Percentiles rank a stretch among this genome's conserved stretches.
Conservation (phyloP, 129 eudicot species). For the Flaveria sonorensis region DNA sequence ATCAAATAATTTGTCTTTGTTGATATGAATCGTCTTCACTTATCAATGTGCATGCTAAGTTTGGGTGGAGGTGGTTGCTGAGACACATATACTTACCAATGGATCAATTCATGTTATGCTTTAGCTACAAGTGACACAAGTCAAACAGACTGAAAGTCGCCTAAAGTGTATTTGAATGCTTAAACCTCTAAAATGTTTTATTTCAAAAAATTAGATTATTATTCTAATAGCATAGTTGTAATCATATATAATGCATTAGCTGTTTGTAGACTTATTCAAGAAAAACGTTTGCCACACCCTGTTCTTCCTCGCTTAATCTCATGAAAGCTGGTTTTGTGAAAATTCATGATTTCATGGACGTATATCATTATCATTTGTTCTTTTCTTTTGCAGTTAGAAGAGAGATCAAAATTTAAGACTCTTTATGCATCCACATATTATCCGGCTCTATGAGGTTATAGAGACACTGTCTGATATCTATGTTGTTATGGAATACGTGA, state of each 20-base stretch:
- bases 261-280: background rate
- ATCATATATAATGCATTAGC: background rate
- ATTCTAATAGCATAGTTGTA: background rate
- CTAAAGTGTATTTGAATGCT: background rate
- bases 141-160: background rate
- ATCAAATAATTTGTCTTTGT: background rate
- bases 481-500: constrained; percentile 96
- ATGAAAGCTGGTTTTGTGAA: background rate
- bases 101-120: background rate
- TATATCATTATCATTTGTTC: background rate
- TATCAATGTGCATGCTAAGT: background rate
- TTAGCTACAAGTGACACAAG: background rate
- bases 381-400: constrained; percentile 73
- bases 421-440: constrained; percentile 98
- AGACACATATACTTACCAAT: background rate
- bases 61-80: background rate
- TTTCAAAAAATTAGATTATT: background rate
- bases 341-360: constrained; percentile 6
- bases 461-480: constrained; percentile 92
- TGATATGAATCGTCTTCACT: background rate
- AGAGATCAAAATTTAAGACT: constrained; percentile 93
- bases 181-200: background rate
- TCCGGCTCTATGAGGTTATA: constrained; percentile 93
- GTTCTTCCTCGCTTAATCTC: background rate
- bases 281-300: background rate